These are phyloP conservation scores for Xylariaceae sp. DNA, from an alignment of 2,329 filamentous ascomycete genomes.

Conservation along the genomic window DNA sequence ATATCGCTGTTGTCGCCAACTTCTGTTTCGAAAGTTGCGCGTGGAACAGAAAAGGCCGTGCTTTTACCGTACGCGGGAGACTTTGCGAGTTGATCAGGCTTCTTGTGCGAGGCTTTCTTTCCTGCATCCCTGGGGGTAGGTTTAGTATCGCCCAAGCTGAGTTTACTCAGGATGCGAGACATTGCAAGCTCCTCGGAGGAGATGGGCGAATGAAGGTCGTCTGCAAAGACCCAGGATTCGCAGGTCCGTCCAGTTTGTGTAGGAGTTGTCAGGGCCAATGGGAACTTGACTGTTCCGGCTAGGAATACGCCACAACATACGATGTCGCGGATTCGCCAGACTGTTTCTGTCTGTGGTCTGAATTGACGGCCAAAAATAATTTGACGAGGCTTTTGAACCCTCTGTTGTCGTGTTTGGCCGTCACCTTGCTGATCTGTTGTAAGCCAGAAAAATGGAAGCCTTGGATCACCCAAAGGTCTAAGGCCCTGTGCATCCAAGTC, in stretches of 20 bases:
- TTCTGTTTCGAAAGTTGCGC: slow-evolving; percentile 17
- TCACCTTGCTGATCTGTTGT: slow-evolving; percentile 13
- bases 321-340: slow-evolving; percentile 45
- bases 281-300: slow-evolving; percentile 36
- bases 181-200: slow-evolving; percentile 17
- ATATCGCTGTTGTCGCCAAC: slow-evolving; percentile 35
- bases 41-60: slow-evolving; percentile 9
- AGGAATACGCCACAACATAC: slow-evolving; percentile 45
- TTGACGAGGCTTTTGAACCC: slow-evolving; percentile 35
- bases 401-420: slow-evolving; percentile 30
- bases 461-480: slow-evolving; percentile 20
- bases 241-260: slow-evolving; percentile 13
- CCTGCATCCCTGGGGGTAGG: slow-evolving; percentile 4
- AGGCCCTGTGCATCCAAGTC: slow-evolving; percentile 34
- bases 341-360: slow-evolving; percentile 30
- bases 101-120: background rate
- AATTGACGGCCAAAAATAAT: slow-evolving; percentile 28
- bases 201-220: slow-evolving; percentile 10
- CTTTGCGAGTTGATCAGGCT: background rate
- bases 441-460: slow-evolving; percentile 24
- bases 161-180: slow-evolving; percentile 18
- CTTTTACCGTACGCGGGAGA: slow-evolving; percentile 8
- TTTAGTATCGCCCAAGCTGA: slow-evolving; percentile 15
- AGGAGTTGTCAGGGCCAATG: slow-evolving; percentile 27
- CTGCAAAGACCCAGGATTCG: slow-evolving; percentile 23